Evolutionary conservation across 345 rosid genomes (phyloP), one percentile per base, ranked within the genome.

Genomic region (Excoecaria cochinchinensis): DNA sequence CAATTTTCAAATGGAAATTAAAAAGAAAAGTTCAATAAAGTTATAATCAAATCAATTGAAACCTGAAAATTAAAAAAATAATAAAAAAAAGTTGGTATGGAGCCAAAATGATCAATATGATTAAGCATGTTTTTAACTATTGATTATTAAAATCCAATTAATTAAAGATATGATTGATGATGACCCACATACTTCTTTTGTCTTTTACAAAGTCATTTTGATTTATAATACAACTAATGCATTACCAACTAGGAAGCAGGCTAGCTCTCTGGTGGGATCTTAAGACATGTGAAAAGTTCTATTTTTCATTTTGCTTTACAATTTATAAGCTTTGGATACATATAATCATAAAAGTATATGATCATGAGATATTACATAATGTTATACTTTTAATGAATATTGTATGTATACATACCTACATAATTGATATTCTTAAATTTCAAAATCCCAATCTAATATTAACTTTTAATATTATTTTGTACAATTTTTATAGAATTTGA

Each of bases 21-120:
- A 55, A 53, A 53, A 19, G 7, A 44, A 68, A 58, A 76, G 47
- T 80, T 19, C 75, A 77, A 74, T 82, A 76, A 76, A 83, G 82
- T 67, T 71, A 79, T 79, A 80, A 78, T 81, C 86, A 83, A 80
- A 77, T 79, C 76, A 85, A 82, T 74, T 79, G 76, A 80, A 78
- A 84, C 78, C 73, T 71, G 10, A 31, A 15, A n/a, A n/a, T n/a
- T n/a, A n/a, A n/a, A 60, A 60, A 72, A 85, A 75, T 31, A 0
- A 0, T 48, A 60, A 72, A 85, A 75, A 44, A 44, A 44, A 74
- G 66, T 52, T 60, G 51, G 64, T 72, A 77, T 75, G 64, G 42
- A 36, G 71, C 58, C 70, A 60, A 82, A 82, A 84, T 74, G 77
- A 73, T 76, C n/a, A 38, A 53, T 71, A 58, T 70, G 22, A 48